Evolutionary conservation across 1,139 yeast species (phyloP), one percentile per base, ranked within the genome.

Genomic region (Debaryomyces coudertii): DNA sequence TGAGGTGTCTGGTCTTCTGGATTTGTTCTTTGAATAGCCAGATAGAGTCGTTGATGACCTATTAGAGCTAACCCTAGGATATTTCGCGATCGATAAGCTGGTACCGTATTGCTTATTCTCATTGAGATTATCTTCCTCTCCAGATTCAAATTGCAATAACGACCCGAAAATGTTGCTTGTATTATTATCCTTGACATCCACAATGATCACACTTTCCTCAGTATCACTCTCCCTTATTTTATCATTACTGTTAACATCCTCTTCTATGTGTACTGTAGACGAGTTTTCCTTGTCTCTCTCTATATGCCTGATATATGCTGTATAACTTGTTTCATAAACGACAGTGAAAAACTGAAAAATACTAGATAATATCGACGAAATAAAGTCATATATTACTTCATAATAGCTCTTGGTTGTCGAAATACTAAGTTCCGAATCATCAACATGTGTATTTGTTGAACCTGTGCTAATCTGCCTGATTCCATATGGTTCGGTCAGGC

Each of bases 101-200:
- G 51, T 48, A 8, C 51, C 51, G 30, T 48, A 48, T 39, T 45
- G 48, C 6, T 20, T 34, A 3, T 14, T 18, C 9, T 14, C 36
- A 11, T 16, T 40, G 20, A 27, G 40, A 12, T n/a, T 36, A 14
- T 35, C 31, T 12, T 22, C 35, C 15, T 44, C 44, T 18, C 24
- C 38, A 8, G 7, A 9, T 6, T 23, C 30, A 27, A 20, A 34
- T 8, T 24, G 30, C 24, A 42, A 36, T 4, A 42, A 34, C 8
- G 48, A 33, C 24, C 29, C 40, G 29, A 46, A 42, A 5, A 39
- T 15, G 24, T 39, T 33, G 23, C 23, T 40, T 9, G 42, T 2
- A 14, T 20, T 29, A 15, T 36, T 34, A 15, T 30, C 29, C 18
- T 22, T 37, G 4, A 40, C 46, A 29, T 43, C 45, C 7, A 47